Evolutionary conservation across 1,139 yeast genomes (phyloP).

Genomic region (Saccharomyces hybrid): DNA sequence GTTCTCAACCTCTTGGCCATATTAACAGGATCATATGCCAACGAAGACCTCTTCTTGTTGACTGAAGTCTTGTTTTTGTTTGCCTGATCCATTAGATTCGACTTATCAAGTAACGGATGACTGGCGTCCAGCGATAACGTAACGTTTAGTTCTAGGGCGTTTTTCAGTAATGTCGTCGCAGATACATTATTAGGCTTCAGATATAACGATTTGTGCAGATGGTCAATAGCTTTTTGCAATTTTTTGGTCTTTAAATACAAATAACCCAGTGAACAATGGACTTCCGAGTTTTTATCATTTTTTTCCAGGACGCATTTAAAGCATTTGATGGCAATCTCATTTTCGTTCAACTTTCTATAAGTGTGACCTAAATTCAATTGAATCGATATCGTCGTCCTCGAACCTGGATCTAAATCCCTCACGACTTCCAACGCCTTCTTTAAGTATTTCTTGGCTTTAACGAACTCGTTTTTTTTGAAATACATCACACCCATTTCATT

Average conservation of each 20-base stretch:
- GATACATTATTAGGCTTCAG: slow-evolving; percentile 76
- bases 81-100: background rate
- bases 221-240: slow-evolving; percentile 59
- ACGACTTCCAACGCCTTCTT: slow-evolving; percentile 69
- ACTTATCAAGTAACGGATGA: slow-evolving; percentile 30
- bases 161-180: slow-evolving; percentile 68
- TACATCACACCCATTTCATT: slow-evolving; percentile 90
- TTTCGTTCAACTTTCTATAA: slow-evolving; percentile 59
- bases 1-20: slow-evolving; percentile 11
- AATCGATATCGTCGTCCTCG: slow-evolving; percentile 79
- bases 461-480: slow-evolving; percentile 66
- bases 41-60: slow-evolving; percentile 18
- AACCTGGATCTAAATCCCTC: slow-evolving; percentile 62
- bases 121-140: slow-evolving; percentile 20
- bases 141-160: slow-evolving; percentile 70
- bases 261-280: slow-evolving; percentile 78
- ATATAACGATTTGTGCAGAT: slow-evolving; percentile 75
- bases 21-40: slow-evolving; percentile 9
- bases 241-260: slow-evolving; percentile 67
- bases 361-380: slow-evolving; percentile 91
- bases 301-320: slow-evolving; percentile 70
- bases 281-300: slow-evolving; percentile 65
- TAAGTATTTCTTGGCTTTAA: slow-evolving; percentile 64
- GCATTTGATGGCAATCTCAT: slow-evolving; percentile 61
- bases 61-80: background rate